Evolutionary conservation across 192 early-diverging fungal species (phyloP).

Genomic region (Mortierella hygrophila): DNA sequence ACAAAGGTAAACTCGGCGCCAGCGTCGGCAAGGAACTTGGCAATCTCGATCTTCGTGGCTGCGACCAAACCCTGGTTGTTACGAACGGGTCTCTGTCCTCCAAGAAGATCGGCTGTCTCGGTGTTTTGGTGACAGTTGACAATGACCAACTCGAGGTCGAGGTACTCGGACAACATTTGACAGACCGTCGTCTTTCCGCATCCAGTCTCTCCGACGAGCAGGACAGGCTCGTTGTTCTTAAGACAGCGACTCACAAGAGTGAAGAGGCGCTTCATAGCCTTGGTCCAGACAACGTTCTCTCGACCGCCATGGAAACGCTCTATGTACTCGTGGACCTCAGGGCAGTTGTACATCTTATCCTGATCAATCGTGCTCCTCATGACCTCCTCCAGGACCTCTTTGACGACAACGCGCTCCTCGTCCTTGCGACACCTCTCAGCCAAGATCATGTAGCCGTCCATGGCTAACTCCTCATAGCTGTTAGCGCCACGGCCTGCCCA

Average conservation of each 20-base stretch:
- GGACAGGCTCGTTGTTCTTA: conserved; percentile 87
- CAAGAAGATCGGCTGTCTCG: conserved; percentile 94
- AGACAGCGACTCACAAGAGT: conserved; percentile 86
- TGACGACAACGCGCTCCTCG: conserved; percentile 87
- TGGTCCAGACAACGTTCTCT: conserved; percentile 90
- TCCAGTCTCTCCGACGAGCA: conserved; percentile 98
- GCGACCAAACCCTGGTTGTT: conserved; percentile 71
- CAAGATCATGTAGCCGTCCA: conserved; percentile 95
- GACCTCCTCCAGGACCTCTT: conserved; percentile 85
- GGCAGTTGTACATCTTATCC: conserved; percentile 72
- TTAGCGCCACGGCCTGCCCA: conserved; percentile 92
- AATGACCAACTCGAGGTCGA: conserved; percentile 75
- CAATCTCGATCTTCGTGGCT: conserved; percentile 62
- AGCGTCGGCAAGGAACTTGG: conserved; percentile 23
- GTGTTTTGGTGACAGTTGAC: conserved; percentile 98
- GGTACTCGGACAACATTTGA: conserved; percentile 87
- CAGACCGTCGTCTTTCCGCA: conserved; percentile 98
- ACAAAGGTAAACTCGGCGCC: conserved; percentile 30
- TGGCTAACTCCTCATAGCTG: conserved; percentile 87
- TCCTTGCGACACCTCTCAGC: conserved; percentile 88
- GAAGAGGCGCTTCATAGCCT: conserved; percentile 92
- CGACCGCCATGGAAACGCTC: conserved; percentile 50
- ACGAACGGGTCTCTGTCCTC: conserved; percentile 92
- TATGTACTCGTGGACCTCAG: conserved; percentile 66
- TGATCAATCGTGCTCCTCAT: conserved; percentile 78